phyloP scores from a whole-genome alignment of 2,329 filamentous ascomycete species.

The Claviceps africana region DNA sequence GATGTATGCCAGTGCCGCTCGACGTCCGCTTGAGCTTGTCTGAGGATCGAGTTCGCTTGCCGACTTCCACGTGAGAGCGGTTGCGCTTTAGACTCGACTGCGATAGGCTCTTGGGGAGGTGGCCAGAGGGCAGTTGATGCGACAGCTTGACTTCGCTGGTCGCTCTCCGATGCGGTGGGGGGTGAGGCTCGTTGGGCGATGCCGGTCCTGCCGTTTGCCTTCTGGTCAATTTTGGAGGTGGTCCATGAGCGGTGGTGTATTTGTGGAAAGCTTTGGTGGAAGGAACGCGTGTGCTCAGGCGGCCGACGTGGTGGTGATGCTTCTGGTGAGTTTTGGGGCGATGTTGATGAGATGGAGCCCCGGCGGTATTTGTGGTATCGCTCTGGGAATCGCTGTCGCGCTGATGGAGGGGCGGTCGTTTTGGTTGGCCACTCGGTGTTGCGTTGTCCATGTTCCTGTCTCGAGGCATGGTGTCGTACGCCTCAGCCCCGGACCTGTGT shows the following conservation, averaged over 20 bases:
- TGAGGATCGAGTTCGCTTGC: conserved; percentile 35
- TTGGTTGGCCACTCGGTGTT: conserved; percentile 40
- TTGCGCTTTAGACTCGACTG: conserved; percentile 45
- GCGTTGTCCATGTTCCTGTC: conserved; percentile 34
- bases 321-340: conserved; percentile 19
- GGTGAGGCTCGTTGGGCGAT: conserved; percentile 21
- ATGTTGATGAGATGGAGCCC: conserved; percentile 13
- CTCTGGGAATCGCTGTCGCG: conserved; percentile 23
- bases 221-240: conserved; percentile 26
- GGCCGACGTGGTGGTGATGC: conserved; percentile 23
- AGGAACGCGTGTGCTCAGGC: conserved; percentile 37
- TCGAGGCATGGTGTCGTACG: conserved; percentile 23
- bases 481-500: neutral
- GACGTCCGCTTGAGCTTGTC: conserved; percentile 38
- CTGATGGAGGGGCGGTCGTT: conserved; percentile 28
- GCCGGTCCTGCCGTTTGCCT: conserved; percentile 29
- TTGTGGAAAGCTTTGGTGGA: conserved; percentile 36
- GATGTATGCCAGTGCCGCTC: conserved; percentile 33
- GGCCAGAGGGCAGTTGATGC: conserved; percentile 27
- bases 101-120: conserved; percentile 40
- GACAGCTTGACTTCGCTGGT: conserved; percentile 37
- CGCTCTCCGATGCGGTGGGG: conserved; percentile 30
- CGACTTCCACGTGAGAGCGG: conserved; percentile 42
- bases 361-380: conserved; percentile 14
- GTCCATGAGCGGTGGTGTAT: conserved; percentile 15